Conservation (phyloP, 345 rosid species). For the Aurinia saxatilis region DNA sequence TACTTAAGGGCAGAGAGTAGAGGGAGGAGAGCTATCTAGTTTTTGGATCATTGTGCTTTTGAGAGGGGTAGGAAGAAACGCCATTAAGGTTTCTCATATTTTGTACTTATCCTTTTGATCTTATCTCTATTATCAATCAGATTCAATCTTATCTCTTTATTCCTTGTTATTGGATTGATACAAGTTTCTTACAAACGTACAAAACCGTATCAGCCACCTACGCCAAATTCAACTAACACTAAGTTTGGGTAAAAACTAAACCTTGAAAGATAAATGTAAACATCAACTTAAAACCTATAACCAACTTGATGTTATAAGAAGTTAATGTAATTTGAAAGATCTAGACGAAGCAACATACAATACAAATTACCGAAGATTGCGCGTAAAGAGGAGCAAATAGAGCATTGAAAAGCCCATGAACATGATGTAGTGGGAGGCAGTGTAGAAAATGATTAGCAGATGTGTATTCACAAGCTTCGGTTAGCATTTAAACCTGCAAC, state of each 20-base stretch:
- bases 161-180: too few relatives aligned
- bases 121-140: too few relatives aligned
- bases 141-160: too few relatives aligned
- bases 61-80: too few relatives aligned
- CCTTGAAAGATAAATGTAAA: conserved; percentile 42
- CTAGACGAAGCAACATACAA: neutral
- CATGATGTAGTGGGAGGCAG: conserved; percentile 96
- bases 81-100: too few relatives aligned
- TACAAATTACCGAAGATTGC: conserved; percentile 51
- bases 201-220: too few relatives aligned
- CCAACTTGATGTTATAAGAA: conserved; percentile 4
- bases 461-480: conserved; percentile 87
- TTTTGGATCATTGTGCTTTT: too few relatives aligned
- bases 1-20: too few relatives aligned
- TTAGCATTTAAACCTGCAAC: conserved; percentile 68
- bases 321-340: neutral
- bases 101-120: too few relatives aligned
- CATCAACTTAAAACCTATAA: neutral
- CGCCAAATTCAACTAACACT: conserved; percentile 94
- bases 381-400: conserved; percentile 85
- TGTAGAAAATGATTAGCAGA: conserved; percentile 79
- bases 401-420: conserved; percentile 93
- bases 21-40: too few relatives aligned
- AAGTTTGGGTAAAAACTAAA: conserved; percentile 89
- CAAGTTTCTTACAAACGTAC: too few relatives aligned